phyloP scores from a whole-genome alignment of 1,284 basidiomycete genomes.

The Sanghuangporus weigelae region DNA sequence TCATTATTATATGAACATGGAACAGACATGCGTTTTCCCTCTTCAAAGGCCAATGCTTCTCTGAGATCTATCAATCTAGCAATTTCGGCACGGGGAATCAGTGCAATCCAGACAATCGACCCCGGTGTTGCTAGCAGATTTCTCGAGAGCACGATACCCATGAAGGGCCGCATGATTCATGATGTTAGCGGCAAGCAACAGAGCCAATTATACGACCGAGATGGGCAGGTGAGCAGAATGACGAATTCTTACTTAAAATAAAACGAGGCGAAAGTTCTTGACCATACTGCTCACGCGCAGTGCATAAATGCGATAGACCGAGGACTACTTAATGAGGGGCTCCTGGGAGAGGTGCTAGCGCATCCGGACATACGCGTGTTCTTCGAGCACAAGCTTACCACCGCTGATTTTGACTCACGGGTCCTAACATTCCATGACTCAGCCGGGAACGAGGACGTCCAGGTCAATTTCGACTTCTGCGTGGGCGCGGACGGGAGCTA shows the following conservation, averaged over 20 bases:
- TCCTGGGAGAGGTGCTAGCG: conserved; percentile 68
- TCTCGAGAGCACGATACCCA: conserved; percentile 81
- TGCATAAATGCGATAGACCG: conserved; percentile 93
- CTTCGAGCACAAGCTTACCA: conserved; percentile 78
- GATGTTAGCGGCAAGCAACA: conserved; percentile 61
- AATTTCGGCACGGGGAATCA: conserved; percentile 89
- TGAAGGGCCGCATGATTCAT: conserved; percentile 97
- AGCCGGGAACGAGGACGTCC: conserved; percentile 37
- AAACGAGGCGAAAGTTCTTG: background rate
- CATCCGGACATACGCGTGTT: conserved; percentile 62
- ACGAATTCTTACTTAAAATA: conserved; percentile 17
- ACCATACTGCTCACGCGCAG: conserved; percentile 34
- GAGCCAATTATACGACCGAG: conserved; percentile 83
- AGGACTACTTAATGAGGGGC: conserved; percentile 77
- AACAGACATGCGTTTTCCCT: conserved; percentile 66
- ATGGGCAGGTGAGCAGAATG: conserved; percentile 65
- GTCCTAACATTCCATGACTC: conserved; percentile 45
- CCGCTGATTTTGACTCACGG: conserved; percentile 70
- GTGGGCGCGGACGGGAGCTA: conserved; percentile 89
- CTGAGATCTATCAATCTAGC: conserved; percentile 95
- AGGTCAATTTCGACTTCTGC: conserved; percentile 72
- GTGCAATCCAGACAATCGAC: conserved; percentile 80
- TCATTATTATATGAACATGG: background rate
- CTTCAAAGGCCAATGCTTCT: conserved; percentile 55
- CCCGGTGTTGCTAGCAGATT: conserved; percentile 70